Evolutionary conservation across 495 filamentous ascomycete species (phyloP).

Genomic region (Penicillium atrosanguineum): DNA sequence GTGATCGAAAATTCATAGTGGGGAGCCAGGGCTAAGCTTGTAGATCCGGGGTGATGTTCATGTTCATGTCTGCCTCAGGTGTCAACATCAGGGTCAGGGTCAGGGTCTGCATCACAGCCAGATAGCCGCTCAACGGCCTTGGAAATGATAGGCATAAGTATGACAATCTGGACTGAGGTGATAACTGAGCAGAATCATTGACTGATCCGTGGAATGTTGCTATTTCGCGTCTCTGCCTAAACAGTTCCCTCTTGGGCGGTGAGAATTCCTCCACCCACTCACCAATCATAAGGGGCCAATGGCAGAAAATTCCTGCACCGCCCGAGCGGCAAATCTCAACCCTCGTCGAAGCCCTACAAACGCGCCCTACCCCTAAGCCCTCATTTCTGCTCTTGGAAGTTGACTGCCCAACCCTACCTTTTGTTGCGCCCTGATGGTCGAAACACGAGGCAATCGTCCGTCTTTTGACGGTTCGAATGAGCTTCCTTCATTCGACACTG

Average conservation of each 20-base stretch:
- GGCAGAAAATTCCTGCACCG: conserved; percentile 27
- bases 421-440: conserved; percentile 33
- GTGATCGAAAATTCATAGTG: not conserved
- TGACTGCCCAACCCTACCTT: conserved; percentile 25
- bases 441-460: conserved; percentile 26
- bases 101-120: not conserved
- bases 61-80: not conserved
- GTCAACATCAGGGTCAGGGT: not conserved
- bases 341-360: conserved; percentile 27
- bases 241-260: not conserved
- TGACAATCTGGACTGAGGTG: not conserved
- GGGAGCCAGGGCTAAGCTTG: not conserved
- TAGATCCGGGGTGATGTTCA: not conserved
- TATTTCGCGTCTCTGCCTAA: not conserved
- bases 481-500: conserved; percentile 28
- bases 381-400: conserved; percentile 53
- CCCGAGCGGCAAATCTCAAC: conserved; percentile 13
- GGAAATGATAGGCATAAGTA: not conserved
- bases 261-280: not conserved
- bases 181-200: not conserved
- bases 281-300: not conserved
- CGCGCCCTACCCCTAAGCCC: conserved; percentile 54
- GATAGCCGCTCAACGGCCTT: not conserved
- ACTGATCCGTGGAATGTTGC: not conserved
- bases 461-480: conserved; percentile 34